Base-by-base conservation (phyloP, 306 rosid genomes). In the Cicer chorassanicum region DNA sequence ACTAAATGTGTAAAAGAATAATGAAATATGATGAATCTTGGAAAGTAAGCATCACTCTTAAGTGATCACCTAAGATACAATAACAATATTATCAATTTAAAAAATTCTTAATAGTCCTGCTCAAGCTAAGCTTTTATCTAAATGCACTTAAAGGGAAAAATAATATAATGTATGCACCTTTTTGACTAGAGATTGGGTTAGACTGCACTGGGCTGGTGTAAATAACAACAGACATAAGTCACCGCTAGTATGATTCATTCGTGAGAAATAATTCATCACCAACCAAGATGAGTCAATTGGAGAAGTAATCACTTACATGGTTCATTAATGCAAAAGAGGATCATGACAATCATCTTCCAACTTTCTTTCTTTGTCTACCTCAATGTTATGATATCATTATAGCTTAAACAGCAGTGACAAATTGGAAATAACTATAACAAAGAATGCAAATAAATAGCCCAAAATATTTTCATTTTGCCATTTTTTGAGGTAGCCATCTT, bases 1-100 rank as follows among this genome's bases (percentile, higher is more conserved):
- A 18, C 39, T 66, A 5, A 21, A 68, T 8, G 41, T 14, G 43
- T 9, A 18, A 55, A 65, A 36, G 43, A 14, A n/a, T 11, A 13
- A 54, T n/a, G 46, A 67, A 29, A 66, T 76, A 55, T 67, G 11
- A 16, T 44, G 60, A 34, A 67, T 67, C 39, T 67, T 66, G 8
- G 44, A 43, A 68, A 7, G 60, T 14, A 15, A 5, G 60, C 50
- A 54, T 24, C 18, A 8, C 42, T 59, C 69, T 45, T 21, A 48
- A 16, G 49, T 46, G 53, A 40, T 63, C 16, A 2, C 59, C 41
- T 18, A 59, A 11, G 69, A 74, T 46, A 21, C 8, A 40, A n/a
- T 10, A 41, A 64, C 46, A 34, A 36, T 69, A 50, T 50, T 36
- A 49, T 50, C 6, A 53, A 2, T 16, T 60, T 29, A 42, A 59